These are phyloP conservation scores for Nissolia schottii DNA, from an alignment of 306 rosid genomes.

Conservation along the genomic window DNA sequence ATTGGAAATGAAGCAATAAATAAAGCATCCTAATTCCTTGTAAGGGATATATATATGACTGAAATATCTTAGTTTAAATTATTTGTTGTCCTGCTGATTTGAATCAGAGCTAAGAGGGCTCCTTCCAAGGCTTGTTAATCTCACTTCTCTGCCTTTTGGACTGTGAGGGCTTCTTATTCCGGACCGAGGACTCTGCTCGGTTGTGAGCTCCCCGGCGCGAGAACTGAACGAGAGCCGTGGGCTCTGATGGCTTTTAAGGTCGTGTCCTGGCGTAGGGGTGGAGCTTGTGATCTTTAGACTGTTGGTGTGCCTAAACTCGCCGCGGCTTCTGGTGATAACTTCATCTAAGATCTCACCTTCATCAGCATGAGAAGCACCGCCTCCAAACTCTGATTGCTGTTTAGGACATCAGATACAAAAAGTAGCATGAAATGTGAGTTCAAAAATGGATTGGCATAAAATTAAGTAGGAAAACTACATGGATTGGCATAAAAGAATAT, in stretches of 20 bases:
- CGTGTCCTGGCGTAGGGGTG: constrained; percentile 59
- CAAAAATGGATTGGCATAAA: not conserved
- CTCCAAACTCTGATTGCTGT: constrained; percentile 81
- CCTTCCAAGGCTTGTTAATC: constrained; percentile 51
- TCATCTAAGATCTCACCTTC: constrained; percentile 87
- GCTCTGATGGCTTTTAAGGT: constrained; percentile 43
- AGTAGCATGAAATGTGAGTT: not conserved
- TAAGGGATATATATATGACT: constrained; percentile 5
- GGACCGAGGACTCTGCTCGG: constrained; percentile 65
- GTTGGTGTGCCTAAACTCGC: constrained; percentile 79
- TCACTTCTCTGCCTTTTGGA: constrained; percentile 54
- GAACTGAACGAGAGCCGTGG: constrained; percentile 53
- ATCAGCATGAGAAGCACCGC: constrained; percentile 49
- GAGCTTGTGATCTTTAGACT: constrained; percentile 87
- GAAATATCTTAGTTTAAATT: constrained; percentile 12
- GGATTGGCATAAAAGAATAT: no score
- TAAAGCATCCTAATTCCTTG: constrained; percentile 23
- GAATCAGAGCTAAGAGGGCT: constrained; percentile 57
- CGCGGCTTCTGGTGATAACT: constrained; percentile 84
- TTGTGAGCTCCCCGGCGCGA: constrained; percentile 48
- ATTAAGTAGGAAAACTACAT: no score
- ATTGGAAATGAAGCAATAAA: constrained; percentile 22
- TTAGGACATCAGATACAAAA: not conserved
- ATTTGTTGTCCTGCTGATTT: constrained; percentile 32
- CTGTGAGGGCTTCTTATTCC: constrained; percentile 54